Evolutionary conservation across 495 filamentous ascomycete genomes (phyloP).

Genomic region (Massariosphaeria phaeospora): DNA sequence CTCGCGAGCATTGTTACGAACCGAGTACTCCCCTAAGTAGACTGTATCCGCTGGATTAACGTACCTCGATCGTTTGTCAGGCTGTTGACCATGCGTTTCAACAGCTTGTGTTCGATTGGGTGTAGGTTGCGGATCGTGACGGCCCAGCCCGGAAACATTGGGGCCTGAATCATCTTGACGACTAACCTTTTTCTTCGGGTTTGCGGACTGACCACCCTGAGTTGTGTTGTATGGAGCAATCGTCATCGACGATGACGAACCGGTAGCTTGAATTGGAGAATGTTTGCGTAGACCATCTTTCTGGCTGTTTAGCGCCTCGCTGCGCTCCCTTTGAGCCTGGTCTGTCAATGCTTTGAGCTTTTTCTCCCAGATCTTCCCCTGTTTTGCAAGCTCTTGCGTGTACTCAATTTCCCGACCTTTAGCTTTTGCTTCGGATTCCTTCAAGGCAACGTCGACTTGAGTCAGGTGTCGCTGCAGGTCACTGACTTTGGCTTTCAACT

Average conservation of each 20-base stretch:
- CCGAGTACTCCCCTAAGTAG: no score
- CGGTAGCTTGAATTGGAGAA: background rate
- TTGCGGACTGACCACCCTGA: background rate
- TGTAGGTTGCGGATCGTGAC: no score
- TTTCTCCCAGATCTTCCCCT: background rate
- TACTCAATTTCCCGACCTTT: background rate
- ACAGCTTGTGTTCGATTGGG: no score
- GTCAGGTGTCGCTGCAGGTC: slow-evolving; percentile 1
- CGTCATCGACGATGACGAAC: background rate
- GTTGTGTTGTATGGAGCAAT: background rate
- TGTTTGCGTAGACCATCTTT: background rate
- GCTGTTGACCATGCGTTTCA: no score
- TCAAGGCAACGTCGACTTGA: background rate
- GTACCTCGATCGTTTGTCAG: background rate
- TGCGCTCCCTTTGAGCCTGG: background rate
- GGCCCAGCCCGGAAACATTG: background rate
- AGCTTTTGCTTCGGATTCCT: slow-evolving; percentile 6
- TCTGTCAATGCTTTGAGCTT: background rate
- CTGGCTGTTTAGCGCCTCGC: background rate
- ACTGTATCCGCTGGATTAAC: background rate
- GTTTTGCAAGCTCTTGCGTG: background rate
- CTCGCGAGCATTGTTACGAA: background rate
- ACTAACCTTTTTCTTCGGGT: slow-evolving; percentile 32
- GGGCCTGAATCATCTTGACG: slow-evolving; percentile 14
- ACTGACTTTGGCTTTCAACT: slow-evolving; percentile 2